phyloP scores from a whole-genome alignment of 176 grass and related monocot genomes.

The Hyparrhenia diplandra region DNA sequence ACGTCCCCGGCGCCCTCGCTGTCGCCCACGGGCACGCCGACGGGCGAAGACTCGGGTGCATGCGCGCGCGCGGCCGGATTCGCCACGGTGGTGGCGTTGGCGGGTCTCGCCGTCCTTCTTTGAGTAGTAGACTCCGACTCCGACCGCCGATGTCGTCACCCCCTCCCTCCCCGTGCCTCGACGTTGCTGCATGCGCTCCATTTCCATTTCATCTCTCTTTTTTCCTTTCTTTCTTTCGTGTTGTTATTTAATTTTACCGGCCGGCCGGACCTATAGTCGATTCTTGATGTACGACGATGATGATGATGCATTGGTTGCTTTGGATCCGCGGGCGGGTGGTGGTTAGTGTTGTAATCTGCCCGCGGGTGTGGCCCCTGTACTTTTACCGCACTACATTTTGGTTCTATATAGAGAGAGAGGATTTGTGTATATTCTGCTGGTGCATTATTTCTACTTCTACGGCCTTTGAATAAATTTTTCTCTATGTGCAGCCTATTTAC shows the following conservation, averaged over 20 bases:
- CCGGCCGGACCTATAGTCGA: background rate
- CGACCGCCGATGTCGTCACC: background rate
- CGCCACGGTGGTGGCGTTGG: conserved; percentile 38
- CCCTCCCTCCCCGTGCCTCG: background rate
- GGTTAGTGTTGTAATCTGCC: conserved; percentile 26
- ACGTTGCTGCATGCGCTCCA: conserved; percentile 3
- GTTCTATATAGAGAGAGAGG: conserved; percentile 51
- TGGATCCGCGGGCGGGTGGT: conserved; percentile 25
- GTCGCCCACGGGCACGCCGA: conserved; percentile 17
- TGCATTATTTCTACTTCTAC: conserved; percentile 29
- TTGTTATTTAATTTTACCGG: conserved; percentile 51
- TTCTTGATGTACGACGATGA: conserved; percentile 52
- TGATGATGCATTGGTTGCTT: conserved; percentile 37
- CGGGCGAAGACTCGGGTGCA: background rate
- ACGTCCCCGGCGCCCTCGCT: conserved; percentile 12
- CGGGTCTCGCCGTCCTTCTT: conserved; percentile 33
- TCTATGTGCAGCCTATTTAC: background rate
- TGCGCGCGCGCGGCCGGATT: conserved; percentile 2
- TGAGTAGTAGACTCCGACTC: conserved; percentile 22
- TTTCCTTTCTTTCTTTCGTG: background rate
- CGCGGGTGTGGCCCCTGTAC: conserved; percentile 17
- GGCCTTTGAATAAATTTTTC: conserved; percentile 15
- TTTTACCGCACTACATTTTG: conserved; percentile 40
- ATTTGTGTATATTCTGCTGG: conserved; percentile 44
- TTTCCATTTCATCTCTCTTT: background rate